Evolutionary conservation across 305 asterid species (phyloP), one percentile per base, ranked within the genome.

Genomic region (Fraxinus latifolia): DNA sequence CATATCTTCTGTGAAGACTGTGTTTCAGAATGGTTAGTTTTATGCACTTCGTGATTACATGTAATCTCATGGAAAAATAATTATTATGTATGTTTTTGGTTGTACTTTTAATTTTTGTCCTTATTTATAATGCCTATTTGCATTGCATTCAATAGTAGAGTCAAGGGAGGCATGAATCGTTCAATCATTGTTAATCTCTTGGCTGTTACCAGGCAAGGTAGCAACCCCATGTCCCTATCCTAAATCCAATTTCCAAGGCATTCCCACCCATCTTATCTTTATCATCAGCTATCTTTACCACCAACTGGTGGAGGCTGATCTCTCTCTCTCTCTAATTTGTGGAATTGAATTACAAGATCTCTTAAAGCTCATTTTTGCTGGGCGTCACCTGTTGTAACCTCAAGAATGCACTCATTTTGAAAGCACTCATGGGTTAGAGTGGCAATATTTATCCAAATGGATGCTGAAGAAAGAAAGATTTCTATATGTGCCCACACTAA

Each of bases 1-100:
- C 95, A 91, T 85, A 88, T 91, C 76, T 91, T 91, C 87, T 91
- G 93, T 74, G 95, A 90, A 90, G 93, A 91, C 77, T 91, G 95
- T 79, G 92, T 91, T 81, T 91, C 93, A 23, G 95, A 91, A 90
- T 90, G 95, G 95, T 91, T 72, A 62, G 91, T 82, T 79, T 81
- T 0, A 33, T n/a, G 78, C 14, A 42, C 67, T 27, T 27, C 36
- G 78, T 42, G 39, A 21, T 23, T 76, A 3, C 31, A 14, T 29
- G n/a, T 67, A 60, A 12, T 55, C 60, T 47, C 75, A 34, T 23
- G 21, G 21, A 55, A 77, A 37, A 23, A 12, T 65, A 25, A 67
- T 67, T 27, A 23, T 67, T 11, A 67, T 17, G 14, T 11, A 67
- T 25, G 36, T 11, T 67, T 60, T 19, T 60, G 12, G 81, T 58